Conservation (phyloP, 345 rosid genomes). For the Camelina sativa region DNA sequence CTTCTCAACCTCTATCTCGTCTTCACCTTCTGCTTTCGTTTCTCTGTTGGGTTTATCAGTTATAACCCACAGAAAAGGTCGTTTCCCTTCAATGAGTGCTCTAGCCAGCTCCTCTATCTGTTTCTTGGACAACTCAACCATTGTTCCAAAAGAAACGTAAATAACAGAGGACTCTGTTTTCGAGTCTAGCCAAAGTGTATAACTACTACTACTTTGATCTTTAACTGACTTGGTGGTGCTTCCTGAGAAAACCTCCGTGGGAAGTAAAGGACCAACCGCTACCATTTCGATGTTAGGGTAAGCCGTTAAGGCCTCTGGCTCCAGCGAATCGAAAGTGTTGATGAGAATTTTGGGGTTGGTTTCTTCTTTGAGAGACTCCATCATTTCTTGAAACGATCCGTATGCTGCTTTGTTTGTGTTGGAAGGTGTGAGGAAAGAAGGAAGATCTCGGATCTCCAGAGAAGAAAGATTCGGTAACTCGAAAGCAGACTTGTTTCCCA, state of each 20-base stretch:
- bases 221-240: constrained; percentile 2
- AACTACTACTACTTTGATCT: constrained; percentile 10
- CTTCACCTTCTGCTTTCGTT: constrained; percentile 29
- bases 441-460: constrained; percentile 50
- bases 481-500: constrained; percentile 44
- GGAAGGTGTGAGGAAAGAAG: constrained; percentile 54
- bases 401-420: neutral
- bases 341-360: constrained; percentile 46
- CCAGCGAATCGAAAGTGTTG: constrained; percentile 58
- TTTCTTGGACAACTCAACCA: constrained; percentile 46
- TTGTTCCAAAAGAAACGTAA: constrained; percentile 70
- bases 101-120: constrained; percentile 55
- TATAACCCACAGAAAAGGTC: constrained; percentile 61
- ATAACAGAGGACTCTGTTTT: constrained; percentile 58
- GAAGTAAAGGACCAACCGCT: constrained; percentile 49
- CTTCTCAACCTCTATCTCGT: constrained; percentile 23
- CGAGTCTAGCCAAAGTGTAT: constrained; percentile 54
- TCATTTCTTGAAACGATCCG: constrained; percentile 21
- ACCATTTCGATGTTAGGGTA: constrained; percentile 25
- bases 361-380: constrained; percentile 45
- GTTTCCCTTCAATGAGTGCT: constrained; percentile 41
- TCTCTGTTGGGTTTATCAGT: constrained; percentile 44
- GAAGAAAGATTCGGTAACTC: constrained; percentile 43
- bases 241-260: constrained; percentile 26
- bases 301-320: constrained; percentile 45